Percentiles rank a stretch among this genome's conserved stretches.
Evolutionary conservation across 208 protist species (phyloP).

Genomic region (Trypanosoma mega): DNA sequence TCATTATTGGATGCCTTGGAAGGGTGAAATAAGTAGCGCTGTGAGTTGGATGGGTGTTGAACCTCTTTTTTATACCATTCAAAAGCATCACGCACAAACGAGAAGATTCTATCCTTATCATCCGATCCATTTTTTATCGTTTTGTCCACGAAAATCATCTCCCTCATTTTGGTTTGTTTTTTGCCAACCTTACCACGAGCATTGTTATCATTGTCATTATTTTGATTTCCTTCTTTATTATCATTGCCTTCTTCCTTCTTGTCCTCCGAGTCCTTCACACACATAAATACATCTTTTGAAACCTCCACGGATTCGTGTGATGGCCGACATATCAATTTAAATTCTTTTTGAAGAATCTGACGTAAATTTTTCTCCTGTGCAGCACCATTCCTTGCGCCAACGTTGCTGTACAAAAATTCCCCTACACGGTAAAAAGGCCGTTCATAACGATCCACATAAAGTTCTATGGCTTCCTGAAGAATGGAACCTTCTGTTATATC

Average conservation of each 20-base stretch:
- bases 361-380: background rate
- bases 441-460: conserved; percentile 47
- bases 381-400: background rate
- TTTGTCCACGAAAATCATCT: conserved; percentile 16
- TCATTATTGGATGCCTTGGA: conserved; percentile 15
- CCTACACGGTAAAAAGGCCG: conserved; percentile 47
- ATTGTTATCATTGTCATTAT: background rate
- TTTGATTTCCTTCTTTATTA: background rate
- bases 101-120: conserved; percentile 16
- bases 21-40: conserved; percentile 74
- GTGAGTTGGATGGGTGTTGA: conserved; percentile 9
- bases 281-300: conserved; percentile 12
- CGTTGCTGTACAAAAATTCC: conserved; percentile 24
- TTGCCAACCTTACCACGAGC: background rate
- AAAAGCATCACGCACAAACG: conserved; percentile 36
- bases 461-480: conserved; percentile 58
- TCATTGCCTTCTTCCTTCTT: background rate
- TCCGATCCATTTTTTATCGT: background rate
- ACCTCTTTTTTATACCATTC: conserved; percentile 56
- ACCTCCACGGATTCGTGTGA: conserved; percentile 14
- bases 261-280: background rate
- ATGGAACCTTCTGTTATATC: conserved; percentile 40
- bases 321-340: conserved; percentile 23
- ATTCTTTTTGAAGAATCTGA: conserved; percentile 19
- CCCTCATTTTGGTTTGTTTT: conserved; percentile 10